Conservation (phyloP, 495 filamentous ascomycete species). For the Apodospora peruviana region DNA sequence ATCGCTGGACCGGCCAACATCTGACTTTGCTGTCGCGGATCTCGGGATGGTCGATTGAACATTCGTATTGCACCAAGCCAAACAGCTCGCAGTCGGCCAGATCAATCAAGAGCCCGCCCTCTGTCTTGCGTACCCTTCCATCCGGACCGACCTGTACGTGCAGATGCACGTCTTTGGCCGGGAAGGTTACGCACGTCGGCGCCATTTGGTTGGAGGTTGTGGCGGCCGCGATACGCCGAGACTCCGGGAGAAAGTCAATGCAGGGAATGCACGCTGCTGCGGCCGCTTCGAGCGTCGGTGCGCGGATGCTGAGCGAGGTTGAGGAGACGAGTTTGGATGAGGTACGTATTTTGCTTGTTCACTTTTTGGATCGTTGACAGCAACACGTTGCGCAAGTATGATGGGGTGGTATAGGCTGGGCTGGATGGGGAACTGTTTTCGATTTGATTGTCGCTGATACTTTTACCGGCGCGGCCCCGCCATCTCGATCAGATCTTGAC, state of each 20-base stretch:
- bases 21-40: slow-evolving; percentile 49
- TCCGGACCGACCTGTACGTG: slow-evolving; percentile 42
- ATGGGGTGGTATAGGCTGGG: background rate
- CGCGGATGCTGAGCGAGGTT: slow-evolving; percentile 49
- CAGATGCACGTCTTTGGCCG: slow-evolving; percentile 42
- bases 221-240: background rate
- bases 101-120: slow-evolving; percentile 41
- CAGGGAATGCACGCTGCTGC: background rate
- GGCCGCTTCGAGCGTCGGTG: slow-evolving; percentile 46
- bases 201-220: slow-evolving; percentile 43
- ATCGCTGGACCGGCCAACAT: slow-evolving; percentile 69
- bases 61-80: slow-evolving; percentile 79
- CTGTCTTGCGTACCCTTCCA: slow-evolving; percentile 46
- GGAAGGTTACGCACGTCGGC: slow-evolving; percentile 53
- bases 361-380: no score
- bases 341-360: no score
- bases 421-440: no score
- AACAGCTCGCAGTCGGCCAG: slow-evolving; percentile 64
- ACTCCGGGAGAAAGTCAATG: background rate
- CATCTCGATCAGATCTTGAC: slow-evolving; percentile 37
- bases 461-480: no score
- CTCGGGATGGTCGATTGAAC: slow-evolving; percentile 55
- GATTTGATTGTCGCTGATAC: no score
- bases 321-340: slow-evolving; percentile 34
- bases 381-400: no score